phyloP scores from a whole-genome alignment of 2,329 filamentous ascomycete genomes.

The Sporothrix curviconia region DNA sequence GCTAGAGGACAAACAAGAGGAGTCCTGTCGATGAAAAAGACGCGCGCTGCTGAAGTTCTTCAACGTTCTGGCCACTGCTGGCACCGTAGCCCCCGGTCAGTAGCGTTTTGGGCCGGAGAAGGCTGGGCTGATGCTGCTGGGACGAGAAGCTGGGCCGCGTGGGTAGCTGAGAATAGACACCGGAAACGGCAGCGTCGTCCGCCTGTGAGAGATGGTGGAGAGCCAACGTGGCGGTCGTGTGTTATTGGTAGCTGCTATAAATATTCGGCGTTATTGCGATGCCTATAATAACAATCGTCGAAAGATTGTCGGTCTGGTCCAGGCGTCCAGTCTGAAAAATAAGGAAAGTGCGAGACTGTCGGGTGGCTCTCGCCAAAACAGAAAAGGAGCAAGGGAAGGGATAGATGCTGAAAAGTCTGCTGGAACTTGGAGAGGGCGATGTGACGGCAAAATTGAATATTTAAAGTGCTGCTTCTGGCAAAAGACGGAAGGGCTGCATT shows the following conservation, averaged over 20 bases:
- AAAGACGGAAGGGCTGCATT: background rate
- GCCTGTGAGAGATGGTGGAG: constrained; percentile 13
- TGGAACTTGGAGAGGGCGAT: background rate
- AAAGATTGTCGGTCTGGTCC: no score
- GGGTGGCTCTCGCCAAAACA: no score
- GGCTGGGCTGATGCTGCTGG: background rate
- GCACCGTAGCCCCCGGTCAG: background rate
- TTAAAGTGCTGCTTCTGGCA: background rate
- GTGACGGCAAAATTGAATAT: constrained; percentile 2
- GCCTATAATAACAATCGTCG: no score
- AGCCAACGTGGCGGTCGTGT: constrained; percentile 17
- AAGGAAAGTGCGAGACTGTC: no score
- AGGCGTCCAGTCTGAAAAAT: no score
- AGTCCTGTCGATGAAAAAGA: background rate
- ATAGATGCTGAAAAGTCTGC: background rate
- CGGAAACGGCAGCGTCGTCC: constrained; percentile 15
- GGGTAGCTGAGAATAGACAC: constrained; percentile 1
- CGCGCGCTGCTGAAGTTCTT: background rate
- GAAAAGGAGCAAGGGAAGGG: background rate
- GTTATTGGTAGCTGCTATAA: background rate
- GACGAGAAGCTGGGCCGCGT: background rate
- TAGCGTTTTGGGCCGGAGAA: background rate
- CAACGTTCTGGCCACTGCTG: background rate
- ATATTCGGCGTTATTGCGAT: background rate
- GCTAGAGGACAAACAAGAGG: background rate